Evolutionary conservation across 2,329 filamentous ascomycete species (phyloP).

Genomic region (Neofusicoccum umdonicola): DNA sequence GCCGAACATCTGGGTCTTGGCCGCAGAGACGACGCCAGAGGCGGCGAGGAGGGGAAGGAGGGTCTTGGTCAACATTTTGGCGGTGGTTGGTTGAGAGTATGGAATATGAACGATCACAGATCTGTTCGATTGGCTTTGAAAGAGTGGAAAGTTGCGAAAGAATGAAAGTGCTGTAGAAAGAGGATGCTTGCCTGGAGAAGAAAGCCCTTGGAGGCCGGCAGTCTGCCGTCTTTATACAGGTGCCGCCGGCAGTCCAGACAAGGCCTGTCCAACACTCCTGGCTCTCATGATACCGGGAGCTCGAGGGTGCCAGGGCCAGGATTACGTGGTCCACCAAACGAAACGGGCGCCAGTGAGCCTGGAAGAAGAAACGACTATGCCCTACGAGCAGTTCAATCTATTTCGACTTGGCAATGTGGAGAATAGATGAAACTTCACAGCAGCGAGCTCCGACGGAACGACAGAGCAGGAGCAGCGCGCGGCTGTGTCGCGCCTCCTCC

Average conservation of each 20-base stretch:
- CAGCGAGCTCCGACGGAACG: not conserved
- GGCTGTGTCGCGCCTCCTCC: not conserved
- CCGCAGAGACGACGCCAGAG: slow-evolving; percentile 11
- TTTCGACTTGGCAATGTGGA: slow-evolving; percentile 13
- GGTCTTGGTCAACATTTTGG: slow-evolving; percentile 16
- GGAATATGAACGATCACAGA: slow-evolving; percentile 17
- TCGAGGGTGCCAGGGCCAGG: not conserved
- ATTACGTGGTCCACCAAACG: slow-evolving; percentile 11
- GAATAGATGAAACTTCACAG: slow-evolving; percentile 11
- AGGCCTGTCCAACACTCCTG: not conserved
- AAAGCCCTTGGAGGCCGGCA: not conserved
- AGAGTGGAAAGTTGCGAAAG: slow-evolving; percentile 12
- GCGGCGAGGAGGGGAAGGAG: slow-evolving; percentile 13
- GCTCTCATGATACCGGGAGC: slow-evolving; percentile 7
- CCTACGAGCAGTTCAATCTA: slow-evolving; percentile 1
- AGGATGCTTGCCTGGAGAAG: slow-evolving; percentile 6
- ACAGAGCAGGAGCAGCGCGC: not conserved
- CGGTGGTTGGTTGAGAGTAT: not conserved
- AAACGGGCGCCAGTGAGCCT: not conserved
- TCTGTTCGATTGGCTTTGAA: slow-evolving; percentile 10
- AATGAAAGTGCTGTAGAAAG: slow-evolving; percentile 5
- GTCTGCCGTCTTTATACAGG: not conserved
- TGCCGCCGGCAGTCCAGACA: not conserved
- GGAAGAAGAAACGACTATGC: slow-evolving; percentile 4
- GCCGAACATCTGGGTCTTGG: not conserved